phyloP scores from a whole-genome alignment of 1,284 basidiomycete species.

The Sanguinoderma infundibulare region DNA sequence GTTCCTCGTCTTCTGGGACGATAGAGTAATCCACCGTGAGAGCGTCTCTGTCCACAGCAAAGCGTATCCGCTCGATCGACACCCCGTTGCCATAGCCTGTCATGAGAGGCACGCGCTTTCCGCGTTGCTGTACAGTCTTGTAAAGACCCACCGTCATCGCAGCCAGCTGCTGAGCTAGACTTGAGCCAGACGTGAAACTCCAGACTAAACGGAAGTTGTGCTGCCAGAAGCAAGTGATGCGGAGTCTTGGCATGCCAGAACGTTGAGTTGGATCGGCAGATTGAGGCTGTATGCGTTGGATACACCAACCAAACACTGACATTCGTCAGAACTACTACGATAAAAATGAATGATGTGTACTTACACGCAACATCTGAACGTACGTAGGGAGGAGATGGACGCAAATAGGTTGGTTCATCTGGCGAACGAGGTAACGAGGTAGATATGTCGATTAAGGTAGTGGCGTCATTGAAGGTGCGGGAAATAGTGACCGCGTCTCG shows the following conservation, averaged over 20 bases:
- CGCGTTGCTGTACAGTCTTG: conserved; percentile 77
- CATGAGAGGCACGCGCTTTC: conserved; percentile 76
- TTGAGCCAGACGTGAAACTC: conserved; percentile 70
- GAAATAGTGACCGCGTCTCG: conserved; percentile 94
- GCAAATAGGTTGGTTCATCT: conserved; percentile 92
- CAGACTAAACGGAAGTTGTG: conserved; percentile 93
- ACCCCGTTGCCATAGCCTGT: conserved; percentile 84
- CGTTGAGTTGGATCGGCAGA: conserved; percentile 34
- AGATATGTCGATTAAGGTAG: conserved; percentile 89
- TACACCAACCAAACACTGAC: conserved; percentile 91
- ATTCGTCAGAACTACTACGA: conserved; percentile 5
- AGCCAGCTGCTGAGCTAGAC: conserved; percentile 74
- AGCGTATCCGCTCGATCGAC: conserved; percentile 76
- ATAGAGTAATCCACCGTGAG: conserved; percentile 88
- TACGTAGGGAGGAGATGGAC: conserved; percentile 94
- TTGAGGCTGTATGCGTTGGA: conserved; percentile 68
- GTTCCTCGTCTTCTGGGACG: conserved; percentile 75
- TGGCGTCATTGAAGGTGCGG: conserved; percentile 79
- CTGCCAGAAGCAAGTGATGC: conserved; percentile 94
- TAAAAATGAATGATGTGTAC: conserved; percentile 32
- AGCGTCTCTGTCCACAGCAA: conserved; percentile 83
- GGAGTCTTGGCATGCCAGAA: conserved; percentile 50
- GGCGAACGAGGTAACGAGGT: conserved; percentile 93
- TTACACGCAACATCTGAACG: conserved; percentile 85
- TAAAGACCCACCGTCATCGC: conserved; percentile 82